Base-by-base conservation (phyloP, 768 basidiomycete genomes). In the Boletellus sp. region DNA sequence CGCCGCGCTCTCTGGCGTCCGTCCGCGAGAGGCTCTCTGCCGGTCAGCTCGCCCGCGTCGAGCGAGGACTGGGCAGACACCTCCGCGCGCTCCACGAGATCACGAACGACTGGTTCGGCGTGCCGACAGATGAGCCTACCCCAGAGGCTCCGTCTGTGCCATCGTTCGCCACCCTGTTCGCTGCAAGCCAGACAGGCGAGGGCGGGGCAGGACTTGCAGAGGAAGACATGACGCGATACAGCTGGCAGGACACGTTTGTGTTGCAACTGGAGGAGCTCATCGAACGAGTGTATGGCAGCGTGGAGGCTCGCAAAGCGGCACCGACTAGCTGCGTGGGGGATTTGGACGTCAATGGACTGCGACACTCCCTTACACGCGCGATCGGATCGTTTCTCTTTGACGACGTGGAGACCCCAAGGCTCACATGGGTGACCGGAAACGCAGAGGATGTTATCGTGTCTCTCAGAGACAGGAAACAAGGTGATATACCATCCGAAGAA, bases 81-180 rank as follows among this genome's bases (percentile, higher is more conserved):
- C 74, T 89, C 33, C 78, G 78, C 6, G 74, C 80, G 49, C 69
- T 87, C n/a, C 87, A 90, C 58, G 73, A 65, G 11, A 74, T 86
- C n/a, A 83, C 85, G 60, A 87, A 86, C 69, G 85, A 89, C 59
- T 88, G 81, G 81, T 90, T 81, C 55, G 87, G 87, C 3, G 57
- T 73, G 4, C 82, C 83, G 16, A 44, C n/a, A 24, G 59, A 60
- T n/a, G 38, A 51, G 40, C 47, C 55, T 11, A n/a, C 36, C 11
- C 41, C 41, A 8, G 70, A 75, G 6, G 66, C 73, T 15, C 74
- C 73, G 2, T 12, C 51, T n/a, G 0, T 50, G 19, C 62, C 60
- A 16, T 59, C 48, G 24, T 49, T 67, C 20, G 5, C 51, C 1
- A 20, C 49, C 2, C n/a, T 61, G 13, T 35, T 58, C 9, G 20